Conservation (phyloP, 192 early-diverging fungal genomes). For the Backusella circina region DNA sequence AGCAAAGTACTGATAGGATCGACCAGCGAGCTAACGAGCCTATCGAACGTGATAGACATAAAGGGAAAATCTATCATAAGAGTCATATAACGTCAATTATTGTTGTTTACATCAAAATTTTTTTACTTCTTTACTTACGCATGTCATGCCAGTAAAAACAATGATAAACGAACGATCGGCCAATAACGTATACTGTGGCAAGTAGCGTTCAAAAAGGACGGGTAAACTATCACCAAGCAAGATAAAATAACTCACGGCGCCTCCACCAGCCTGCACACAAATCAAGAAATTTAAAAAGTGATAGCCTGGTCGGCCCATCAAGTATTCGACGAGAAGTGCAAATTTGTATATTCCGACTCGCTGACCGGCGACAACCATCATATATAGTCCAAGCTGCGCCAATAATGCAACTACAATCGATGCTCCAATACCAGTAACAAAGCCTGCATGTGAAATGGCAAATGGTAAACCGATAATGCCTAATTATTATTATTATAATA, state of each 20-base stretch:
- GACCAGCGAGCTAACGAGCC: constrained; percentile 57
- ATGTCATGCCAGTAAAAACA: constrained; percentile 21
- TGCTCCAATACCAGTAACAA: constrained; percentile 49
- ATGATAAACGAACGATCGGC: constrained; percentile 33
- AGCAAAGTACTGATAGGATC: constrained; percentile 52
- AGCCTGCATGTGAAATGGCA: constrained; percentile 60
- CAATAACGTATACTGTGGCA: constrained; percentile 25
- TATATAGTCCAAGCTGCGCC: constrained; percentile 50
- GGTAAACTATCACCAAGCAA: constrained; percentile 49
- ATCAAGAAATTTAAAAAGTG: constrained; percentile 54
- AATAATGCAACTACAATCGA: constrained; percentile 48
- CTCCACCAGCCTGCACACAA: constrained; percentile 55
- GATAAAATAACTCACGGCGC: constrained; percentile 59
- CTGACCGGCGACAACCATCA: constrained; percentile 57
- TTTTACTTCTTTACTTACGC: too few relatives aligned
- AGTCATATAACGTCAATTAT: background rate
- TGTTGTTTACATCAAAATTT: background rate
- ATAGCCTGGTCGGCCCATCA: constrained; percentile 51
- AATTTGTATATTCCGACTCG: constrained; percentile 54
- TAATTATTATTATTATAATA: background rate
- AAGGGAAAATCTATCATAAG: constrained; percentile 47
- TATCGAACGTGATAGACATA: constrained; percentile 59
- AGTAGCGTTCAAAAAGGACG: constrained; percentile 31
- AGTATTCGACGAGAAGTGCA: constrained; percentile 46
- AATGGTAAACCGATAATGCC: constrained; percentile 59